These are phyloP conservation scores for Prinsepia uniflora DNA, from an alignment of 306 rosid genomes.

Conservation along the genomic window DNA sequence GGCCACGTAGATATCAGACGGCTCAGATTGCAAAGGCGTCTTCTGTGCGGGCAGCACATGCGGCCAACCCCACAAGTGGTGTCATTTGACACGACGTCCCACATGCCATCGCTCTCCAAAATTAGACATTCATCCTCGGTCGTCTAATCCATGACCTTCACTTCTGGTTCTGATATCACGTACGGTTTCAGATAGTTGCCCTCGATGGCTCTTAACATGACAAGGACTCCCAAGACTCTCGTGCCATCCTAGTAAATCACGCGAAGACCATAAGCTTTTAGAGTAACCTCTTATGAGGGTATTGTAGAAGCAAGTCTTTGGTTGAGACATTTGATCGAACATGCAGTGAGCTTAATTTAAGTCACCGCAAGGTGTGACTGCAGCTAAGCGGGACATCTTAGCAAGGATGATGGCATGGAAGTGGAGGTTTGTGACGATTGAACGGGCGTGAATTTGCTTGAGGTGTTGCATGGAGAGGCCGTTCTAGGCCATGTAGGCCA, in stretches of 20 bases:
- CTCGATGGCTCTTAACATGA: constrained; percentile 64
- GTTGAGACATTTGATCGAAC: constrained; percentile 47
- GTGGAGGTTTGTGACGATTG: constrained; percentile 37
- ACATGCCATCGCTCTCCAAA: too few relatives aligned
- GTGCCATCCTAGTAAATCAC: constrained; percentile 48
- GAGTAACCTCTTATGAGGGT: constrained; percentile 54
- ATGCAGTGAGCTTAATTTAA: constrained; percentile 46
- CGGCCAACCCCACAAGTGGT: too few relatives aligned
- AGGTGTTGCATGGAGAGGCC: constrained; percentile 50
- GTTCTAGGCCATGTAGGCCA: constrained; percentile 41
- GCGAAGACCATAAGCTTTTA: constrained; percentile 37
- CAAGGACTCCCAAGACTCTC: constrained; percentile 59
- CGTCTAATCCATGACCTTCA: constrained; percentile 27
- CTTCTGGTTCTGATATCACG: constrained; percentile 56
- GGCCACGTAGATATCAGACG: too few relatives aligned
- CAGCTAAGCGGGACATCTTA: constrained; percentile 58
- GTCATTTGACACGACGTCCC: too few relatives aligned
- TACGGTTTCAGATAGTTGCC: constrained; percentile 59
- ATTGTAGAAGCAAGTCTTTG: constrained; percentile 55
- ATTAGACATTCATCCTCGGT: constrained; percentile 16
- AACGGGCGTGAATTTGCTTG: constrained; percentile 46
- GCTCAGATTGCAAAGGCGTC: too few relatives aligned
- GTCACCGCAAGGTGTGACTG: constrained; percentile 51
- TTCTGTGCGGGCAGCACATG: too few relatives aligned
- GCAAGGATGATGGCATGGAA: constrained; percentile 44